Evolutionary conservation across 2,329 filamentous ascomycete genomes (phyloP), one percentile per base, ranked within the genome.

Genomic region (Venturia oleaginea): DNA sequence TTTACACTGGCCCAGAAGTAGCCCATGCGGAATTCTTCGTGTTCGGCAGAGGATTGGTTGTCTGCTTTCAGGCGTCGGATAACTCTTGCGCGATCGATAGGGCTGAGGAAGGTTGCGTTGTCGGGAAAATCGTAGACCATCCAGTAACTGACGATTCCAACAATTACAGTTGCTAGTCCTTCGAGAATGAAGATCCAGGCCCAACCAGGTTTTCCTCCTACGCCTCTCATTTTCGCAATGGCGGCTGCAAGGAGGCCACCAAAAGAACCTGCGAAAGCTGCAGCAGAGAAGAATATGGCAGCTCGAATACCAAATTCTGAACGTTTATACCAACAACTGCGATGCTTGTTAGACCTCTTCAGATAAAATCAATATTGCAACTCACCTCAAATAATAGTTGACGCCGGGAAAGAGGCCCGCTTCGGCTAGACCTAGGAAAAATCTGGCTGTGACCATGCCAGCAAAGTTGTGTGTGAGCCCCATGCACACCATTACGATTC

Each of bases 81-180:
- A 0, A 94, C 88, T 10, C 90, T 84, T 6, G 80, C 80, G 32
- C 89, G 87, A 69, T 96, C 90, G 11, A 84, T 81, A 0, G 84
- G 80, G 0, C 84, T 83, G 8, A 96, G 80, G 72, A 95, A 95
- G 1, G 73, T 84, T 27, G 90, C 90, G 65, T 89, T 81, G 67
- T 89, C 87, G 0, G 91, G 91, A 71, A 92, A 95, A 72, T 96
- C 90, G 67, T 91, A 85, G 0, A 95, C 89, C 78, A 89, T 84
- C 86, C 86, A 92, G 76, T 88, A 92, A 1, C 85, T 89, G 0
- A 79, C 74, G 5, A 89, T 68, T 2, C 88, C 90, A 30, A 91
- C 80, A 0, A 91, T 1, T 1, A 92, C 80, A 0, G 90, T 92
- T 0, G 85, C 79, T 1, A 89, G 76, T 5, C 90, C 90, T 22